Evolutionary conservation across 306 rosid species (phyloP).

Genomic region (Pyrus betulifolia): DNA sequence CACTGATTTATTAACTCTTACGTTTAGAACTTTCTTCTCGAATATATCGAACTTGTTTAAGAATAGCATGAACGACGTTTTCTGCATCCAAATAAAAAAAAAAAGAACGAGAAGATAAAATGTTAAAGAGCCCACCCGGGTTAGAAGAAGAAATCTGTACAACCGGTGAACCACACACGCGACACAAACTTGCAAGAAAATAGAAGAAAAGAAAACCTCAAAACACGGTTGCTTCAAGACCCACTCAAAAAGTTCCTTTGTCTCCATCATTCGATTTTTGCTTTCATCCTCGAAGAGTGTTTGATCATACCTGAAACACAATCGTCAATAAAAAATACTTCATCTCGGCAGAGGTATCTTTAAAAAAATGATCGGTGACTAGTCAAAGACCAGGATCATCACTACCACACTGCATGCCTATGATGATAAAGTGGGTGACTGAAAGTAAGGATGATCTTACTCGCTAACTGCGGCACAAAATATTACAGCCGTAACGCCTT

Average conservation of each 20-base stretch:
- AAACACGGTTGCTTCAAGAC: conserved; percentile 93
- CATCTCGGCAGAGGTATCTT: not conserved
- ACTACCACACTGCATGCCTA: conserved; percentile 7
- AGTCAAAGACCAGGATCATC: not conserved
- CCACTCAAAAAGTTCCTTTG: conserved; percentile 96
- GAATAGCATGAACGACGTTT: conserved; percentile 97
- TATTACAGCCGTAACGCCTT: conserved; percentile 97
- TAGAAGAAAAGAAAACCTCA: conserved; percentile 53
- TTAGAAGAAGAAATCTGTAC: not conserved
- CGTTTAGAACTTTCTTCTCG: conserved; percentile 86
- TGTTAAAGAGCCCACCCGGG: not conserved
- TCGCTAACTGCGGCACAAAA: conserved; percentile 98
- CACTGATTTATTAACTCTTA: conserved; percentile 31
- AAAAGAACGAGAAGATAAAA: not conserved
- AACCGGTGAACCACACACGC: not conserved
- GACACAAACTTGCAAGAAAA: not conserved
- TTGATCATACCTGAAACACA: conserved; percentile 82
- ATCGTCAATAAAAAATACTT: conserved; percentile 7
- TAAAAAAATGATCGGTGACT: not conserved
- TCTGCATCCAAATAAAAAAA: conserved; percentile 35
- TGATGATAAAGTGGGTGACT: not conserved
- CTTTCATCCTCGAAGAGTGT: conserved; percentile 94
- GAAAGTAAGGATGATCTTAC: conserved; percentile 41
- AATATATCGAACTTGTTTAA: conserved; percentile 94
- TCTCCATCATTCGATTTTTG: conserved; percentile 92